A percentile compares a stretch with the other conserved stretches of the same genome.
Evolutionary conservation across 257 asterid genomes (phyloP).

Genomic region (Cordia subcordata): DNA sequence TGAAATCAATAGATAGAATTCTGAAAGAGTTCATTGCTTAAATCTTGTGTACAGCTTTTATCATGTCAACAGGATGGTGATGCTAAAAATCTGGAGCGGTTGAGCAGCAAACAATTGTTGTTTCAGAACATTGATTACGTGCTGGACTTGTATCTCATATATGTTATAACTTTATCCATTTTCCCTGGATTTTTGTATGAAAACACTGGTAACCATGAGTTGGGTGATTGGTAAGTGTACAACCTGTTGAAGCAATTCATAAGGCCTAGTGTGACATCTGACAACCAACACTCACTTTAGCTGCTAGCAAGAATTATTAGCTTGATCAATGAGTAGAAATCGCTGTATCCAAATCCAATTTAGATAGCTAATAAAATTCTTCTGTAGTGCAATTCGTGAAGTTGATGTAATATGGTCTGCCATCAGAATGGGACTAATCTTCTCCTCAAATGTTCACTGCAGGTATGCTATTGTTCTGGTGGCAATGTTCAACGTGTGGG

Average conservation of each 20-base stretch:
- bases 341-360: too few species aligned
- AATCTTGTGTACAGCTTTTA: not conserved
- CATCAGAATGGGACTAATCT: not conserved
- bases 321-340: too few species aligned
- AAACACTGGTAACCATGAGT: constrained; percentile 66
- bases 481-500: constrained; percentile 31
- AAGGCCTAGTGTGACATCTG: not conserved
- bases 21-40: not conserved
- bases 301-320: not conserved
- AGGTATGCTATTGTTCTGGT: constrained; percentile 38
- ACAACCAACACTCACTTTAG: too few species aligned
- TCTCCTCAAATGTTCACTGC: not conserved
- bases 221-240: constrained; percentile 74
- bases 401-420: too few species aligned
- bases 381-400: too few species aligned
- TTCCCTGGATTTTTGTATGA: constrained; percentile 70
- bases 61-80: constrained; percentile 18
- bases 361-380: too few species aligned
- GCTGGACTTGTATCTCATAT: constrained; percentile 44
- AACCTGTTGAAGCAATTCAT: too few species aligned
- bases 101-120: constrained; percentile 54
- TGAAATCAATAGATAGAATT: not conserved
- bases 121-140: constrained; percentile 47
- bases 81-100: constrained; percentile 26
- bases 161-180: constrained; percentile 54